A percentile compares a stretch with the other conserved stretches of the same genome.
phyloP scores from a whole-genome alignment of 176 grass and related monocot genomes.

The Oryza meridionalis region DNA sequence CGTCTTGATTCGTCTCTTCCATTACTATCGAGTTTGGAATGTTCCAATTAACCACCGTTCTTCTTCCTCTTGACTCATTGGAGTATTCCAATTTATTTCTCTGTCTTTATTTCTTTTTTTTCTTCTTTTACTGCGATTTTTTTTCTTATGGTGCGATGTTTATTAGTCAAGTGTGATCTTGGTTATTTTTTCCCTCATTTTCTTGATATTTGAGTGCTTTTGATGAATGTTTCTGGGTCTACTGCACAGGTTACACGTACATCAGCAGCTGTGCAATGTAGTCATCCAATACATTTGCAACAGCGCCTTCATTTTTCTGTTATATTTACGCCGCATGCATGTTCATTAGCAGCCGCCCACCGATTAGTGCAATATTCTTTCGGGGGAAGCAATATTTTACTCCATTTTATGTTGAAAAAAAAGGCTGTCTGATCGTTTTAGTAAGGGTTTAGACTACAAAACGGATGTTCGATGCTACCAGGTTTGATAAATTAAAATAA shows the following conservation, averaged over 20 bases:
- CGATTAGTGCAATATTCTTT: not conserved
- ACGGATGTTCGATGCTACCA: not conserved
- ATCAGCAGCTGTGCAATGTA: conserved; percentile 6
- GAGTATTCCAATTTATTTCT: not conserved
- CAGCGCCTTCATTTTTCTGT: not conserved
- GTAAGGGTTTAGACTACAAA: not conserved
- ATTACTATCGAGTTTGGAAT: not conserved
- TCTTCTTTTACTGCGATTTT: not conserved
- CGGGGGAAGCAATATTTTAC: not conserved
- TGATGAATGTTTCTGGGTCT: conserved; percentile 7
- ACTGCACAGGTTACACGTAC: conserved; percentile 5
- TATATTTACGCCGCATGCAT: not conserved
- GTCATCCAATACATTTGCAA: not conserved
- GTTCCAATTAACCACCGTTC: not conserved
- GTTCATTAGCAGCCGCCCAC: not conserved
- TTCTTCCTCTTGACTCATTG: not conserved
- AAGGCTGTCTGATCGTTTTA: not conserved
- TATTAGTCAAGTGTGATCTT: not conserved
- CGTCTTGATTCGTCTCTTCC: not conserved
- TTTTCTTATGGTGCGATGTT: not conserved
- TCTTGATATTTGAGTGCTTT: not conserved
- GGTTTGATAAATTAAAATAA: not conserved
- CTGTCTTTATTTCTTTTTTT: no score
- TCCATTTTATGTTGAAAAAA: not conserved
- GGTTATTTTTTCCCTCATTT: not conserved